Evolutionary conservation across 2,329 filamentous ascomycete species (phyloP).

Genomic region (Aspergillus intermedius): DNA sequence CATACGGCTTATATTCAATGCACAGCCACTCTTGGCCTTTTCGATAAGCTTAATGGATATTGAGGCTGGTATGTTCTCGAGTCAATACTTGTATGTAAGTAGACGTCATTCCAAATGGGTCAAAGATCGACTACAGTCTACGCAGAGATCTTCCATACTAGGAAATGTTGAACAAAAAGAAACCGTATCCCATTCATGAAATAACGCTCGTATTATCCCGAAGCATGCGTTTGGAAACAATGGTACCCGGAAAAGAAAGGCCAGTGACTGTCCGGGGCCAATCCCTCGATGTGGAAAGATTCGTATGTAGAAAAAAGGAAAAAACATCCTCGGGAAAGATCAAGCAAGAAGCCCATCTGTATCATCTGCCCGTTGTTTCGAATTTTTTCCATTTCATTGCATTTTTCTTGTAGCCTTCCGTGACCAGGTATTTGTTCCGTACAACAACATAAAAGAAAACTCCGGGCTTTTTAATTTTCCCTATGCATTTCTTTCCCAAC

Average conservation of each 20-base stretch:
- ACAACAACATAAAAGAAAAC: conserved; percentile 24
- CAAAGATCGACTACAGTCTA: neutral
- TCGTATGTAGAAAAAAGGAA: neutral
- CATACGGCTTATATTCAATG: neutral
- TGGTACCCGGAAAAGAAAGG: neutral
- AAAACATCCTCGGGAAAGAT: neutral
- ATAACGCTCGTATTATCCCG: conserved; percentile 6
- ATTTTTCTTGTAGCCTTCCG: conserved; percentile 16
- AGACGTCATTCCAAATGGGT: too few species aligned
- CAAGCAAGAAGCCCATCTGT: conserved; percentile 4
- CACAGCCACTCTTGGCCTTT: neutral
- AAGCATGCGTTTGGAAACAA: neutral
- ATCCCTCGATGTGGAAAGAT: too few species aligned
- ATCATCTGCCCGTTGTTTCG: conserved; percentile 1
- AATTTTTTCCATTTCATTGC: conserved; percentile 1
- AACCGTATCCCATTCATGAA: conserved; percentile 14
- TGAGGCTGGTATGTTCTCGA: too few species aligned
- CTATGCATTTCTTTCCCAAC: conserved; percentile 21
- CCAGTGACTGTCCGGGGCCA: neutral
- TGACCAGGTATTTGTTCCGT: conserved; percentile 26
- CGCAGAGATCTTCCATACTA: neutral
- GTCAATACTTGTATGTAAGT: too few species aligned
- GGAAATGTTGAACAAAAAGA: conserved; percentile 3
- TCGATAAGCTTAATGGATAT: too few species aligned
- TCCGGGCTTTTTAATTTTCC: conserved; percentile 25